Conservation (phyloP, 2,329 filamentous ascomycete species). For the Fusarium setosum region DNA sequence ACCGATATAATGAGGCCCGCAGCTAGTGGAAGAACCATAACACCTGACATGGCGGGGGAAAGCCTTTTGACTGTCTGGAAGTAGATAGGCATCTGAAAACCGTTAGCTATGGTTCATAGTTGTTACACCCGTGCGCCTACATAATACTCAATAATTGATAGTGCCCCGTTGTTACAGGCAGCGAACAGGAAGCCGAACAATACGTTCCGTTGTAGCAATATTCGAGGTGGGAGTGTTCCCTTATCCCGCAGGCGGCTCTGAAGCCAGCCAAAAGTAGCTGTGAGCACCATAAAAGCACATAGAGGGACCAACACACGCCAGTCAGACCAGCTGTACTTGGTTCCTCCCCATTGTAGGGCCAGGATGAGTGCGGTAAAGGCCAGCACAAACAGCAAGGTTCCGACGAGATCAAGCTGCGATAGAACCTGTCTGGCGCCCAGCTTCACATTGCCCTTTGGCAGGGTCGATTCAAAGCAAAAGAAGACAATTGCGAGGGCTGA, state of each 20-base stretch:
- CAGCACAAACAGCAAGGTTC: not conserved
- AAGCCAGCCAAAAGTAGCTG: not conserved
- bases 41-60: not conserved
- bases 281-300: not conserved
- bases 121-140: not conserved
- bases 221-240: not conserved
- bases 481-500: not conserved
- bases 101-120: not conserved
- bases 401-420: not conserved
- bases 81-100: not conserved
- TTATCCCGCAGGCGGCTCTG: not conserved
- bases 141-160: not conserved
- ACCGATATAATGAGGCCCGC: not conserved
- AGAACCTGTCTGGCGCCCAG: not conserved
- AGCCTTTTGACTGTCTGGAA: not conserved
- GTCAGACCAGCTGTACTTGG: not conserved
- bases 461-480: not conserved
- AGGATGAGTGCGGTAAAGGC: not conserved
- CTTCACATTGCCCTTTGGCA: too few species aligned
- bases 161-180: not conserved
- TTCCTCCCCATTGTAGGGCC: not conserved
- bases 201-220: not conserved
- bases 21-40: not conserved
- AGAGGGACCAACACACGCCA: not conserved
- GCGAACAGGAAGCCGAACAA: not conserved